Evolutionary conservation across 257 asterid genomes (phyloP), one percentile per base, ranked within the genome.

Genomic region (Linderniella brevidens): DNA sequence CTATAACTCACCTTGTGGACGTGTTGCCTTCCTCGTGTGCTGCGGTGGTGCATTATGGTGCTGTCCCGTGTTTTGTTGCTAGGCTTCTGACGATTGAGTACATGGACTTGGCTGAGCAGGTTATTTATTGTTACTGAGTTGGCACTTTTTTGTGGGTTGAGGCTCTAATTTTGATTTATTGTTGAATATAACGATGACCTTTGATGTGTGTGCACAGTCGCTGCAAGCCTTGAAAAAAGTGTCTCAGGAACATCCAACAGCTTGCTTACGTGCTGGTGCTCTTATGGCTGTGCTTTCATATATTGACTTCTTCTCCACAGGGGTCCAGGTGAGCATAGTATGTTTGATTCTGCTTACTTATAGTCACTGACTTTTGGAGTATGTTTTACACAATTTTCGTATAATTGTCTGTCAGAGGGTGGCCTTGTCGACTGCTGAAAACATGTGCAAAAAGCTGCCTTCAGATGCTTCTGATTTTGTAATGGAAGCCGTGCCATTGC

Each of bases 21-120:
- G 96, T 86, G 35, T 70, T 92, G 39, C 99, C 99, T 19, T 82
- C 99, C 18, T 86, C 95, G 17, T 76, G 87, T 67, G 95, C 95
- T 61, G 81, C 96, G 0, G 99, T 92, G 55, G 99, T 92, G 69
- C 99, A 92, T 68, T 86, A 86, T 60, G 96, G 96, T 44, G 96
- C 99, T 0, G 96, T 92, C 37, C 70, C 96, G 1, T 92, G 93
- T 72, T 79, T 92, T 40, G 96, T 86, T 53, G 90, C 99, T 9
- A 73, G 96, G 41, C 58, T 92, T 58, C 88, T 92, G 64, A 92
- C 94, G 11, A 86, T 92, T 39, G 96, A 92, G 76, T 92, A 92
- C 68, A 77, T 92, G 99, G 99, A 92, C 76, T 73, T 92, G 80
- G 99, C 99, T 58, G 99, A 92, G 65, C 99, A 92, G 99, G 99